Percentiles rank a stretch among this genome's conserved stretches.
phyloP scores from a whole-genome alignment of 495 filamentous ascomycete genomes.

The Hypoxylon intermedium region DNA sequence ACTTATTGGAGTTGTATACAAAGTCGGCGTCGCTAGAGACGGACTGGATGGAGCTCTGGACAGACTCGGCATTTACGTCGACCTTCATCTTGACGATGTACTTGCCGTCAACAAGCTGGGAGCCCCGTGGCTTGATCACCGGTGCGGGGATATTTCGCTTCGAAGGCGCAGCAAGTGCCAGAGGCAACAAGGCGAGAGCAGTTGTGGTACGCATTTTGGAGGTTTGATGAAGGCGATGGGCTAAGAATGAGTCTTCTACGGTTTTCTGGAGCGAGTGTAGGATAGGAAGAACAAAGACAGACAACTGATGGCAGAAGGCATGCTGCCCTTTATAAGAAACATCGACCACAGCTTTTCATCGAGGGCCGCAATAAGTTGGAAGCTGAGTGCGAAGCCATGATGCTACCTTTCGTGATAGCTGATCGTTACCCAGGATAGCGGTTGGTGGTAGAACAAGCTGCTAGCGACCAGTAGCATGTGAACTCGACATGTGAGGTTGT shows the following conservation, averaged over 20 bases:
- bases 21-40: constrained; percentile 46
- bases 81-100: constrained; percentile 56
- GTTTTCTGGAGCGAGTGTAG: constrained; percentile 8
- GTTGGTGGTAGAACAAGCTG: constrained; percentile 14
- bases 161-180: constrained; percentile 42
- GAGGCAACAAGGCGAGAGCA: constrained; percentile 38
- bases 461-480: constrained; percentile 28
- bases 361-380: constrained; percentile 3
- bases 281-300: constrained; percentile 12
- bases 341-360: constrained; percentile 1
- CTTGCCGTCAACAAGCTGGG: constrained; percentile 46
- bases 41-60: constrained; percentile 45
- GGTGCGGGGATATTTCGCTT: constrained; percentile 38
- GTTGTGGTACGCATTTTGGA: constrained; percentile 39
- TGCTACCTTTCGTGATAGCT: constrained; percentile 20
- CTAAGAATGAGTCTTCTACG: neutral
- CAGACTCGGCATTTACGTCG: constrained; percentile 33
- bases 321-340: constrained; percentile 14
- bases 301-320: neutral
- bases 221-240: neutral
- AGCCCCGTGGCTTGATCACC: constrained; percentile 35
- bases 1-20: constrained; percentile 50
- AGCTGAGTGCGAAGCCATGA: constrained; percentile 20
- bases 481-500: constrained; percentile 28
- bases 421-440: constrained; percentile 28